These are phyloP conservation scores for Lizanozyma gosingica DNA, from an alignment of 1,139 yeast genomes.

Conservation along the genomic window DNA sequence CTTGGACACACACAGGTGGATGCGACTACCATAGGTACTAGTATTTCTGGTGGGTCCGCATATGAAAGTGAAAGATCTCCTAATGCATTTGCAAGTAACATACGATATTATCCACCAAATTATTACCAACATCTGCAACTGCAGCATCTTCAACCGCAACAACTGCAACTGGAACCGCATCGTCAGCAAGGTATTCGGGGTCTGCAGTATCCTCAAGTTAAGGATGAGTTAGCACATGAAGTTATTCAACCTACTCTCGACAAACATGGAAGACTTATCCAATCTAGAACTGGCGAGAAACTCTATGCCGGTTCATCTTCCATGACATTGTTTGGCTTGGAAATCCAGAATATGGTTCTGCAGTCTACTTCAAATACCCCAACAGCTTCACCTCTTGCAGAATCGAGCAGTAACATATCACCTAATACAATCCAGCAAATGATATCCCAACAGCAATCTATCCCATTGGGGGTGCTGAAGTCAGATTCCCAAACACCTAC, in stretches of 20 bases:
- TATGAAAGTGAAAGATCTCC: not conserved
- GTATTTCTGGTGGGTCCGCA: not conserved
- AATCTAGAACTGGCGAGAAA: slow-evolving; percentile 66
- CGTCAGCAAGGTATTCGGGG: slow-evolving; percentile 1
- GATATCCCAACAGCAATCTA: not conserved
- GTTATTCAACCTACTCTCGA: slow-evolving; percentile 61
- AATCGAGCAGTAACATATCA: not conserved
- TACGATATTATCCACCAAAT: not conserved
- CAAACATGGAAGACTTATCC: slow-evolving; percentile 60
- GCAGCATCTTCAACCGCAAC: slow-evolving; percentile 1
- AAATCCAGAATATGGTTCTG: slow-evolving; percentile 56
- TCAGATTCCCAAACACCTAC: slow-evolving; percentile 3
- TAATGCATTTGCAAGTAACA: not conserved
- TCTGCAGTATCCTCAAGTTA: slow-evolving; percentile 1
- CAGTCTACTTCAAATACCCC: slow-evolving; percentile 11
- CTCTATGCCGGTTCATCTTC: slow-evolving; percentile 74
- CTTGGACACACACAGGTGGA: not conserved
- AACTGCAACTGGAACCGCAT: slow-evolving; percentile 3
- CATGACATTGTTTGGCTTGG: slow-evolving; percentile 72
- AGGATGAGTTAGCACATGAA: slow-evolving; percentile 15
- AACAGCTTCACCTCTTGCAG: slow-evolving; percentile 7
- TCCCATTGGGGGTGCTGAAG: not conserved
- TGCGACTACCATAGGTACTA: not conserved
- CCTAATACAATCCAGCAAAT: not conserved
- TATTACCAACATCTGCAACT: not conserved